phyloP scores from a whole-genome alignment of 345 rosid genomes.

The Nephelium lappaceum region DNA sequence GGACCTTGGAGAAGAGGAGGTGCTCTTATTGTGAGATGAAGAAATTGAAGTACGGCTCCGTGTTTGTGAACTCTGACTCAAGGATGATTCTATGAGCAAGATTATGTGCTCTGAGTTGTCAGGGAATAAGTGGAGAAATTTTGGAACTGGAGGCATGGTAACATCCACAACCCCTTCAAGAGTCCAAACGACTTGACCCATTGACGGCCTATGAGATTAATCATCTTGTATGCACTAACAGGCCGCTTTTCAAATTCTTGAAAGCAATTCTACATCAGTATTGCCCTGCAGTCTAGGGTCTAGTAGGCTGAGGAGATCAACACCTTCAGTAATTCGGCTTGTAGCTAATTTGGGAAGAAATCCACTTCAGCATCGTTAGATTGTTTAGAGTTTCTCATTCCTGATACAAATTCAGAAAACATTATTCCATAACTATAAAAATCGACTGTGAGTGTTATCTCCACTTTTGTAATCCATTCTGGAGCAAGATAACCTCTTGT shows the following conservation, averaged over 20 bases:
- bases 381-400: slow-evolving; percentile 69
- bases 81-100: slow-evolving; percentile 52
- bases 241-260: slow-evolving; percentile 61
- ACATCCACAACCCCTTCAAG: slow-evolving; percentile 75
- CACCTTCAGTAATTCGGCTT: slow-evolving; percentile 42
- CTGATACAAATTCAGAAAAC: slow-evolving; percentile 77
- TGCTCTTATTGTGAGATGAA: slow-evolving; percentile 33
- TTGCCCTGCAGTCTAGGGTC: slow-evolving; percentile 48
- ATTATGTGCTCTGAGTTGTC: slow-evolving; percentile 38
- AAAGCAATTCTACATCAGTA: slow-evolving; percentile 61
- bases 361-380: slow-evolving; percentile 44
- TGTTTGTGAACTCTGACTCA: slow-evolving; percentile 39
- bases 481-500: slow-evolving; percentile 48
- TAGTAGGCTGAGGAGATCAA: slow-evolving; percentile 49
- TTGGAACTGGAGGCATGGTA: slow-evolving; percentile 56
- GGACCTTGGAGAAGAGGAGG: slow-evolving; percentile 20
- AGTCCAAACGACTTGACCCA: slow-evolving; percentile 85
- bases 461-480: slow-evolving; percentile 82
- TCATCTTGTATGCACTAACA: slow-evolving; percentile 91
- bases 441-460: slow-evolving; percentile 73
- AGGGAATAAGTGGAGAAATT: slow-evolving; percentile 51
- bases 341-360: slow-evolving; percentile 73
- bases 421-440: slow-evolving; percentile 92
- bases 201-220: slow-evolving; percentile 66
- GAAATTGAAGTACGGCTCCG: slow-evolving; percentile 23